Evolutionary conservation across 768 basidiomycete genomes (phyloP).

Genomic region (Auriscalpium microsporum): DNA sequence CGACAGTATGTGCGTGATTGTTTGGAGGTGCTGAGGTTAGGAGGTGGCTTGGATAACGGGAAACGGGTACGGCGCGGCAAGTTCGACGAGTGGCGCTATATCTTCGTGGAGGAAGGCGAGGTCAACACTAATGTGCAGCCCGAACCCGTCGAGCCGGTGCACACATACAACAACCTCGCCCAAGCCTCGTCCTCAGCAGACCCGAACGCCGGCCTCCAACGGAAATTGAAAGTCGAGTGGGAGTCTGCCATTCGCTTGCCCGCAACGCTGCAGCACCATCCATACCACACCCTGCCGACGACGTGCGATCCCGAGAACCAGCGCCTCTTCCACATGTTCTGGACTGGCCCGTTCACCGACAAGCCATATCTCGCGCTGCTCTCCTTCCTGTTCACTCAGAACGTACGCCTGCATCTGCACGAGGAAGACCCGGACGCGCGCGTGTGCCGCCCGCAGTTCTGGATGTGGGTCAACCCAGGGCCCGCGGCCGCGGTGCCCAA

Average conservation of each 20-base stretch:
- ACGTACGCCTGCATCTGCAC: slow-evolving; percentile 70
- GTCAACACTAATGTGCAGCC: slow-evolving; percentile 32
- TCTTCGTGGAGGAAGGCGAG: slow-evolving; percentile 61
- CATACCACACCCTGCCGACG: slow-evolving; percentile 45
- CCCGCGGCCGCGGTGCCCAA: slow-evolving; percentile 87
- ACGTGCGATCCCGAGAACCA: slow-evolving; percentile 83
- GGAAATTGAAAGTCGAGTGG: slow-evolving; percentile 54
- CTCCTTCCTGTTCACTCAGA: slow-evolving; percentile 95
- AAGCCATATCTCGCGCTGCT: slow-evolving; percentile 94
- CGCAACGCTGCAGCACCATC: slow-evolving; percentile 42
- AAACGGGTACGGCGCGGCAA: slow-evolving; percentile 66
- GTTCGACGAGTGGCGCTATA: slow-evolving; percentile 80
- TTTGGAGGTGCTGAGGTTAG: slow-evolving; percentile 86
- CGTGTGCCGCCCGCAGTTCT: slow-evolving; percentile 85
- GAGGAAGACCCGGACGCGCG: slow-evolving; percentile 36
- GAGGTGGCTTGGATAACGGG: slow-evolving; percentile 80
- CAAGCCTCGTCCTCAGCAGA: slow-evolving; percentile 26
- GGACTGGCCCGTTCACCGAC: slow-evolving; percentile 98
- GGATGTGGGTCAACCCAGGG: slow-evolving; percentile 99
- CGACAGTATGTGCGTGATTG: slow-evolving; percentile 93
- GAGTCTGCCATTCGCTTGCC: slow-evolving; percentile 48
- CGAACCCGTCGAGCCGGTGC: slow-evolving; percentile 19
- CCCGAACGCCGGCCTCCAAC: slow-evolving; percentile 46
- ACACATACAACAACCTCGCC: slow-evolving; percentile 17
- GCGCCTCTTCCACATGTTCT: slow-evolving; percentile 96